Evolutionary conservation across 768 basidiomycete genomes (phyloP).

Genomic region (Obba rivulosa): DNA sequence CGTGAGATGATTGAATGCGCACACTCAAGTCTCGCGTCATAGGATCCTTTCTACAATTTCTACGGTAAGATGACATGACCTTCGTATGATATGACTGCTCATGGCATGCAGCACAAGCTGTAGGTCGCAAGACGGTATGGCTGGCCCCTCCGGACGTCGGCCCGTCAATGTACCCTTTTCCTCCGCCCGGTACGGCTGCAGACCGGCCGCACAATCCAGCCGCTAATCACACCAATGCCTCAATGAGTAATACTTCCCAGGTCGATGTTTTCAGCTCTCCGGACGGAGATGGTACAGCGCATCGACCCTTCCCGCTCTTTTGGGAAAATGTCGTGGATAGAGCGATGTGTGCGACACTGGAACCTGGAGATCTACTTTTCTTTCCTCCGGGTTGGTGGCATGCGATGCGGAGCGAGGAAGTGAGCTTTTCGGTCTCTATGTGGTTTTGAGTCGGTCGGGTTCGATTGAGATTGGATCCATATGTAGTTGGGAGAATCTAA

Average conservation of each 20-base stretch:
- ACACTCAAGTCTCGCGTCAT: conserved; percentile 6
- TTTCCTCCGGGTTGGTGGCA: conserved; percentile 97
- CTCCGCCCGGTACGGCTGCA: conserved; percentile 9
- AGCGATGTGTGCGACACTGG: conserved; percentile 58
- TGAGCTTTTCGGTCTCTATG: conserved; percentile 85
- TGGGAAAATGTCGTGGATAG: conserved; percentile 48
- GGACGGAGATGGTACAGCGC: conserved; percentile 12
- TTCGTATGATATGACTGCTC: background rate
- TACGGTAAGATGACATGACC: conserved; percentile 53
- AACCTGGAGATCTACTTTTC: conserved; percentile 82
- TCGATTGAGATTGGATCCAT: too few relatives aligned
- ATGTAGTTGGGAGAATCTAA: too few relatives aligned
- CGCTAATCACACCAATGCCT: conserved; percentile 35
- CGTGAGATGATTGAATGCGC: conserved; percentile 4
- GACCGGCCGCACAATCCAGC: conserved; percentile 31
- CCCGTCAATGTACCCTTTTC: conserved; percentile 55
- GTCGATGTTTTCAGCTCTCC: conserved; percentile 68
- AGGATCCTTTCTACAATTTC: conserved; percentile 94
- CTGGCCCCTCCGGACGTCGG: conserved; percentile 66
- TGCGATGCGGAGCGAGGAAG: conserved; percentile 77
- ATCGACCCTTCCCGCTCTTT: conserved; percentile 43
- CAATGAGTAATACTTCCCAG: conserved; percentile 75
- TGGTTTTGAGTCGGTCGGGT: conserved; percentile 85
- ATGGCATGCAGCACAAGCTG: conserved; percentile 67
- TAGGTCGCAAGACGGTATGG: conserved; percentile 89